phyloP scores from a whole-genome alignment of 2,329 filamentous ascomycete genomes.

The Lanzia echinophila region DNA sequence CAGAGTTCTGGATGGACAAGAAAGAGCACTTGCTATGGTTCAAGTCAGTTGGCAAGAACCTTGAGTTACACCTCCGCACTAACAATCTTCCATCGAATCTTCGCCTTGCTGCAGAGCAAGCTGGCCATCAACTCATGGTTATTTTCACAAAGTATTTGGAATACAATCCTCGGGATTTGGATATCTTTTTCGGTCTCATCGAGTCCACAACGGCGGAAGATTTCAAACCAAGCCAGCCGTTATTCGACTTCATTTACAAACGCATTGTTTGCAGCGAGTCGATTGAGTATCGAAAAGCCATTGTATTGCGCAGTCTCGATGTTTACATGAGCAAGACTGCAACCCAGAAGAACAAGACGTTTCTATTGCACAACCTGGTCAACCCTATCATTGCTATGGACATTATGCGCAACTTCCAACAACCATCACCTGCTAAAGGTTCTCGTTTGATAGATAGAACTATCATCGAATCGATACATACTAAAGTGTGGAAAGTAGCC shows the following conservation, averaged over 20 bases:
- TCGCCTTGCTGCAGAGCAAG: conserved; percentile 81
- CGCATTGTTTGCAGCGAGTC: conserved; percentile 79
- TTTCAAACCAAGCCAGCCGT: conserved; percentile 65
- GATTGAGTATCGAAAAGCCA: conserved; percentile 75
- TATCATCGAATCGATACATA: conserved; percentile 84
- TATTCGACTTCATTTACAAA: conserved; percentile 79
- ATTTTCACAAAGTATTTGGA: conserved; percentile 78
- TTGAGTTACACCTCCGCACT: conserved; percentile 66
- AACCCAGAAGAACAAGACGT: conserved; percentile 87
- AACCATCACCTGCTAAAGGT: conserved; percentile 47
- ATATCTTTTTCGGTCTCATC: conserved; percentile 77
- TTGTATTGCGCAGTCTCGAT: conserved; percentile 81
- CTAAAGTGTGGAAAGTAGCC: conserved; percentile 89
- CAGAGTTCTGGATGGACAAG: conserved; percentile 64
- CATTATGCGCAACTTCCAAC: conserved; percentile 72
- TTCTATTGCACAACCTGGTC: conserved; percentile 82
- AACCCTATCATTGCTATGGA: conserved; percentile 94
- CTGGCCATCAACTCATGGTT: conserved; percentile 77
- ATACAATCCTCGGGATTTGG: conserved; percentile 67
- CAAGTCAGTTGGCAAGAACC: conserved; percentile 63
- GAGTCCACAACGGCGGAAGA: conserved; percentile 79
- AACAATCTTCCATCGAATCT: conserved; percentile 66
- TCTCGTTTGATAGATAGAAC: conserved; percentile 76
- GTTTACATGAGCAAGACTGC: conserved; percentile 73
- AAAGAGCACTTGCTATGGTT: conserved; percentile 55